Conservation (phyloP, 257 asterid species). For the Solanum medicagineum region DNA sequence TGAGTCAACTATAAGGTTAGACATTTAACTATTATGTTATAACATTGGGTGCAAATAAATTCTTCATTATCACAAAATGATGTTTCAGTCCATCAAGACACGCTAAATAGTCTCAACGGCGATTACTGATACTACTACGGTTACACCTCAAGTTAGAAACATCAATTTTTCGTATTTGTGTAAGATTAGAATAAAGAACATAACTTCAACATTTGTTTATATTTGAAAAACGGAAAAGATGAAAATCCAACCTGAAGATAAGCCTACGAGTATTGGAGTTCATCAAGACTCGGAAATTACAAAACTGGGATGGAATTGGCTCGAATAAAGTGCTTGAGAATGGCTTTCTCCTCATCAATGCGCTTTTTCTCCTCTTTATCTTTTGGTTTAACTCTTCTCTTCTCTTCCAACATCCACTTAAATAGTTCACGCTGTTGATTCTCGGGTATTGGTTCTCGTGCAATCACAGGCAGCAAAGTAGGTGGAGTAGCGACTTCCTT, state of each 20-base stretch:
- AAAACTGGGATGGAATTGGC: slow-evolving; percentile 47
- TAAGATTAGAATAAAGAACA: background rate
- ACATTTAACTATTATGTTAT: too few species aligned
- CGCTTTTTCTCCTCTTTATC: slow-evolving; percentile 61
- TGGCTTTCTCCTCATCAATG: slow-evolving; percentile 81
- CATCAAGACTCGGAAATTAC: slow-evolving; percentile 1
- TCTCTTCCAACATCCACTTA: slow-evolving; percentile 82
- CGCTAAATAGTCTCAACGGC: background rate
- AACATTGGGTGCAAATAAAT: too few species aligned
- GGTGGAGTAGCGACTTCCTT: slow-evolving; percentile 12
- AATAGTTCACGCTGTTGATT: slow-evolving; percentile 62
- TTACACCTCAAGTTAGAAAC: background rate
- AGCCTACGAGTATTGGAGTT: background rate
- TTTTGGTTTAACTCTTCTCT: slow-evolving; percentile 61
- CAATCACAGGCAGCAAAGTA: slow-evolving; percentile 17
- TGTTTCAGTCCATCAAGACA: too few species aligned
- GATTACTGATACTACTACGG: background rate
- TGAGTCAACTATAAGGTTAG: too few species aligned
- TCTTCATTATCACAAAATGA: too few species aligned
- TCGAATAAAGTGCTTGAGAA: slow-evolving; percentile 69
- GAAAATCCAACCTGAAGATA: background rate
- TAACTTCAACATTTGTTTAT: background rate
- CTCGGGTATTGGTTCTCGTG: slow-evolving; percentile 49
- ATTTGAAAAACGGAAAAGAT: background rate
- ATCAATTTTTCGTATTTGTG: background rate